Base-by-base conservation (phyloP, 495 filamentous ascomycete species). In the Polyplosphaeria fusca region DNA sequence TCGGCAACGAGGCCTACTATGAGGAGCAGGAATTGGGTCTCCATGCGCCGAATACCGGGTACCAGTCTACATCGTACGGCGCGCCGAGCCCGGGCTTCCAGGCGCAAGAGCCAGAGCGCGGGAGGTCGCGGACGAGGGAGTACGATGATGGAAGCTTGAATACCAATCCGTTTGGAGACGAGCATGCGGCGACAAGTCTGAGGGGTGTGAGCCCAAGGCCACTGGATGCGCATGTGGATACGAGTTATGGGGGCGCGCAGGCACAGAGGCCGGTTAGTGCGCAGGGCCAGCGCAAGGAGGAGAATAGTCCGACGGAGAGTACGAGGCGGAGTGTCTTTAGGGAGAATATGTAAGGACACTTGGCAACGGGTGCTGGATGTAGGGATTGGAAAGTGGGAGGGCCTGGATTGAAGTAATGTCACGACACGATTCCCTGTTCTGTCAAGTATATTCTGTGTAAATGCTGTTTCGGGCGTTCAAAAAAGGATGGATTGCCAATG, bases 1-100 rank as follows among this genome's bases (percentile, higher is more conserved):
- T 89, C 3, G 83, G 81, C 30, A 71, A 77, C 47, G 84, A 85
- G 64, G 79, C 77, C 25, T 82, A 83, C 61, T 81, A 84, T 55
- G 75, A 87, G 57, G 85, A 86, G 71, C 78, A 84, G 61, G 86
- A 88, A 68, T 66, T 77, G 16, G 76, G 76, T 2, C 52, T 75
- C 60, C 72, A 71, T 39, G 69, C 70, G 16, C 64, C 65, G 26
- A 51, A 69, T 7, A 57, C 54, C 1, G 47, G 63, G 39, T 58
- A 14, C 7, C 37, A n/a, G 18, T 52, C 30, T 40, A 52, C 22
- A n/a, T n/a, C n/a, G 32, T 71, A 64, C 26, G 67, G 58, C 14
- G 69, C 64, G 38, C 61, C 67, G 37, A 53, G 16, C 2, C 47
- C 52, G 1, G 45, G 50, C 5, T 47, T 46, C 18, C 13, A 28